phyloP scores from a whole-genome alignment of 257 asterid species.

The Gynochthodes officinalis region DNA sequence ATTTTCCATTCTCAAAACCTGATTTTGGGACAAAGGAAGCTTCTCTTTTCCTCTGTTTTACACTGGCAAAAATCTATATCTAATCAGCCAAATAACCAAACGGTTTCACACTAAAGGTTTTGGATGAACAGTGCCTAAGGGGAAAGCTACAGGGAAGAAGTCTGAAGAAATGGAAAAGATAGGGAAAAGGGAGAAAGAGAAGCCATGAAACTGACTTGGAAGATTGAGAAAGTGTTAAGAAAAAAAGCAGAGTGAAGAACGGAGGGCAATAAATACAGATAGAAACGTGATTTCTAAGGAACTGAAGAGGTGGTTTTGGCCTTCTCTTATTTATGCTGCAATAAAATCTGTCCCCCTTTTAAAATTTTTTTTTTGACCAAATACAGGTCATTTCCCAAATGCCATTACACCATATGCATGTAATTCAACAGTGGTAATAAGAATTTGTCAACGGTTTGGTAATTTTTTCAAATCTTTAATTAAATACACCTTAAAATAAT shows the following conservation, averaged over 20 bases:
- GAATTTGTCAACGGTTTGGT: slow-evolving; percentile 25
- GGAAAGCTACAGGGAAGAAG: slow-evolving; percentile 15
- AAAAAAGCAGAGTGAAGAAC: slow-evolving; percentile 24
- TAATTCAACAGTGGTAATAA: slow-evolving; percentile 12
- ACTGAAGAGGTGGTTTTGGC: slow-evolving; percentile 27
- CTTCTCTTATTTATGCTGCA: slow-evolving; percentile 23
- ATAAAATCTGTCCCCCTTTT: slow-evolving; percentile 27
- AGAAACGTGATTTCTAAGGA: slow-evolving; percentile 53
- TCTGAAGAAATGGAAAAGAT: slow-evolving; percentile 19
- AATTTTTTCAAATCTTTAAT: slow-evolving; percentile 5
- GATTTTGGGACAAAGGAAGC: background rate
- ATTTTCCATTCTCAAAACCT: slow-evolving; percentile 29
- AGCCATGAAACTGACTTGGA: slow-evolving; percentile 26
- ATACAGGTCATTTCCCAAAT: slow-evolving; percentile 40
- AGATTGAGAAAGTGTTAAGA: slow-evolving; percentile 21
- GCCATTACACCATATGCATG: slow-evolving; percentile 24
- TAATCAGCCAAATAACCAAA: slow-evolving; percentile 9
- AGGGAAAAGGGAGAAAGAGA: slow-evolving; percentile 11
- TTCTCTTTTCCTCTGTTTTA: background rate
- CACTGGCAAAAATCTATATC: background rate
- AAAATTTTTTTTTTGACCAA: slow-evolving; percentile 40
- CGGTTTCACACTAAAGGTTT: background rate
- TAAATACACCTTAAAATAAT: slow-evolving; percentile 8
- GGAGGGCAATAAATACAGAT: slow-evolving; percentile 37
- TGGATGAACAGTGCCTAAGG: background rate